Conservation (phyloP, 441 rosid species). For the Croton laevigatus region DNA sequence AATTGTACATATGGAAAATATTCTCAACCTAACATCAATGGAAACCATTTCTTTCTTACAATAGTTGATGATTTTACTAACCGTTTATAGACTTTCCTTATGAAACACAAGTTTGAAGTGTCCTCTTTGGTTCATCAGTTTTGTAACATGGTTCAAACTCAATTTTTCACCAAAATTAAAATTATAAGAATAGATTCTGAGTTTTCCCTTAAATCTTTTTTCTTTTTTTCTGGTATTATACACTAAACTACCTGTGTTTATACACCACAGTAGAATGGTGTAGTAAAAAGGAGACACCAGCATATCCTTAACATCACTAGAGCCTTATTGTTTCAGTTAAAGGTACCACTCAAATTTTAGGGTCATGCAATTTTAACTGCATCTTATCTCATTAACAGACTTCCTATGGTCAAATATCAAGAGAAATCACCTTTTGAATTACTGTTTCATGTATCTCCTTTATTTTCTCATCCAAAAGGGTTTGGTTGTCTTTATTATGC, state of each 20-base stretch:
- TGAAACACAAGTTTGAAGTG: too few relatives aligned
- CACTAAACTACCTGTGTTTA: background rate
- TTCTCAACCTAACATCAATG: too few relatives aligned
- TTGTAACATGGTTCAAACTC: too few relatives aligned
- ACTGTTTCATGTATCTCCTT: background rate
- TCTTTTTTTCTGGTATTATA: too few relatives aligned
- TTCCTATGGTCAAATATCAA: background rate
- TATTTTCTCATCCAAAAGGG: background rate
- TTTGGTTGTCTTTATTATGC: background rate
- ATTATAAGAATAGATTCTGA: too few relatives aligned
- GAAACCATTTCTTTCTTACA: too few relatives aligned
- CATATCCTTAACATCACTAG: background rate
- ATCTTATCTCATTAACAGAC: background rate
- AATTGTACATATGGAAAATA: too few relatives aligned
- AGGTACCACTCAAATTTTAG: background rate
- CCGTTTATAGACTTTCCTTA: too few relatives aligned
- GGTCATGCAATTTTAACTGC: background rate
- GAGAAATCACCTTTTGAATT: background rate
- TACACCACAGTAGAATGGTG: background rate
- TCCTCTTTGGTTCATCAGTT: too few relatives aligned
- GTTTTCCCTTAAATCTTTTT: too few relatives aligned
- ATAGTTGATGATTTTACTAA: too few relatives aligned
- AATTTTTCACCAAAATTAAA: too few relatives aligned
- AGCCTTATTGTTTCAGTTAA: background rate
- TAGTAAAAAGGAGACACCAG: background rate